Percentiles rank a stretch among this genome's conserved stretches.
phyloP scores from a whole-genome alignment of 306 rosid species.

The Citrullus mucosospermus region DNA sequence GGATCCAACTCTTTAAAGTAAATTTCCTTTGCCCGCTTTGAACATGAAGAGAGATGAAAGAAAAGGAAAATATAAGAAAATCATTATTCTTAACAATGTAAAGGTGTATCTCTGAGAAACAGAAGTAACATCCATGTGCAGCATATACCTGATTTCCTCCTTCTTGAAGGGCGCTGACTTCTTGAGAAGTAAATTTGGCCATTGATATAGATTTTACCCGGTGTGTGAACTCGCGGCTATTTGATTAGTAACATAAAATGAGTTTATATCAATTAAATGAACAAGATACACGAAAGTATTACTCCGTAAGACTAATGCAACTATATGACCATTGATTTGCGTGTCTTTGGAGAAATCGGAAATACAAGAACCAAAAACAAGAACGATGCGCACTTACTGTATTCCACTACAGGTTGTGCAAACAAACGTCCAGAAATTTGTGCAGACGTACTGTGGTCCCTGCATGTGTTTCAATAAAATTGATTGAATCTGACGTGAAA shows the following conservation, averaged over 20 bases:
- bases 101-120: slow-evolving; percentile 7
- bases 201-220: slow-evolving; percentile 88
- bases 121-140: background rate
- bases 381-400: slow-evolving; percentile 67
- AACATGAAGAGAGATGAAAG: slow-evolving; percentile 19
- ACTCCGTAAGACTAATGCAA: background rate
- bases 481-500: slow-evolving; percentile 11
- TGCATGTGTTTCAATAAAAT: slow-evolving; percentile 16
- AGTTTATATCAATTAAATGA: slow-evolving; percentile 10
- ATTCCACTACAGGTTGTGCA: slow-evolving; percentile 96
- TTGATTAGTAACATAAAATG: background rate
- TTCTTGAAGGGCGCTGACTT: slow-evolving; percentile 84
- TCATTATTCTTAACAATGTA: slow-evolving; percentile 1
- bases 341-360: background rate
- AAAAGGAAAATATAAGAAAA: slow-evolving; percentile 15
- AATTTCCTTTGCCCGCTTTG: slow-evolving; percentile 70
- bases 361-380: slow-evolving; percentile 4
- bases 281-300: slow-evolving; percentile 1
- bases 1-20: slow-evolving; percentile 91
- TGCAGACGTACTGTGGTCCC: slow-evolving; percentile 99
- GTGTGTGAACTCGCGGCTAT: slow-evolving; percentile 93
- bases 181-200: slow-evolving; percentile 94
- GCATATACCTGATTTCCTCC: slow-evolving; percentile 83
- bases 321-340: background rate
- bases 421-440: slow-evolving; percentile 92